Conservation (phyloP, 225 moss, liverwort and hornwort species). For the Pseudisothecium myosuroides region DNA sequence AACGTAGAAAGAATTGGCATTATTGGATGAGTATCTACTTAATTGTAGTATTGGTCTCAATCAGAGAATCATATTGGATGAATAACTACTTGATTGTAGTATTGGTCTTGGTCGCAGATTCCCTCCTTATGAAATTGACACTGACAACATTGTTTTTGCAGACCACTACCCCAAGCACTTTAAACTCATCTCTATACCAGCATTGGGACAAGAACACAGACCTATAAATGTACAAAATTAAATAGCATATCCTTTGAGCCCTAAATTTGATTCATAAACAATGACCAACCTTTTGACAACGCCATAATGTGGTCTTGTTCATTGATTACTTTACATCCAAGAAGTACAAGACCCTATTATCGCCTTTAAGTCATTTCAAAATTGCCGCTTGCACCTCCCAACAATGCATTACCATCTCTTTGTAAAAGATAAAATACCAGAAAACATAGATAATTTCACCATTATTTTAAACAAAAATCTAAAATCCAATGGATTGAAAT, state of each 20-base stretch:
- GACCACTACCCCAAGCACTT: neutral
- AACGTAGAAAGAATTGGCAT: neutral
- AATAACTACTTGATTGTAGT: too few species aligned
- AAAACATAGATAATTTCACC: too few species aligned
- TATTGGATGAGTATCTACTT: neutral
- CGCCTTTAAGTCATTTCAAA: too few species aligned
- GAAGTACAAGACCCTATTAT: too few species aligned
- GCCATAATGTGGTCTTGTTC: too few species aligned
- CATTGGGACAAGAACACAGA: neutral
- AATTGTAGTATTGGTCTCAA: neutral
- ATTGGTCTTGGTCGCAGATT: too few species aligned
- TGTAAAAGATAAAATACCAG: too few species aligned
- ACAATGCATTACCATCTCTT: too few species aligned
- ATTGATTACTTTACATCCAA: too few species aligned
- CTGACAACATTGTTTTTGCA: neutral
- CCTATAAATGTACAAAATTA: fast-evolving
- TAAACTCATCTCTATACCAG: neutral
- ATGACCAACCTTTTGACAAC: neutral
- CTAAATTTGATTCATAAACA: neutral
- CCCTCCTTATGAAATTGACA: neutral
- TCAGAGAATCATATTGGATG: neutral
- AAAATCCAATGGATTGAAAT: too few species aligned
- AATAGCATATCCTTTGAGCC: neutral
- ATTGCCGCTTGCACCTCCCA: too few species aligned
- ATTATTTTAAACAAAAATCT: too few species aligned